Evolutionary conservation across 2,329 filamentous ascomycete genomes (phyloP), one percentile per base, ranked within the genome.

Genomic region (Fusarium kyushuense): DNA sequence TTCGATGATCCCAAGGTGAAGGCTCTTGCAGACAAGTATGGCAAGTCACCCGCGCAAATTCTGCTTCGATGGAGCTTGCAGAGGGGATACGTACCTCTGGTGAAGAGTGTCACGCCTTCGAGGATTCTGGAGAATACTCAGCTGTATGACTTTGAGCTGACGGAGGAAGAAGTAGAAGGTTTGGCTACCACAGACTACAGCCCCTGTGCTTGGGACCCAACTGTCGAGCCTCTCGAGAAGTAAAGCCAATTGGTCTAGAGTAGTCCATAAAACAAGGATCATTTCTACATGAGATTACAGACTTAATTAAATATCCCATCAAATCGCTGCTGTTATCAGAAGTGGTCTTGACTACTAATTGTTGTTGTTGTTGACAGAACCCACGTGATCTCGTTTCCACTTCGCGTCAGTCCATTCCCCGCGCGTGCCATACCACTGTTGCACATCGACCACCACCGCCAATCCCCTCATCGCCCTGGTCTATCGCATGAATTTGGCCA

Each of bases 31-130:
- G 82, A 90, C 72, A 94, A 93, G 80, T 87, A 96, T 76, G 84
- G 83, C 67, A 94, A 91, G 80, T 87, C 87, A 10, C 87, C 90
- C 61, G 90, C 92, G 12, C 94, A 97, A 83, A 81, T 97, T 12
- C 79, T 97, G 73, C 80, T 97, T 49, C 86, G 93, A 66, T 97
- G 93, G 86, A 92, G 91, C 70, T 78, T 97, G 78, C 92, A 97
- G 79, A 94, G 92, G 80, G 90, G 87, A 6, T 89, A 87, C 76
- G 84, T 92, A 33, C 91, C 91, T 45, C 80, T 94, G 63, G 90
- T 91, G 23, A 94, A 94, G 84, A 92, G 89, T 63, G 90, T 90
- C 49, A 90, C 87, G 6, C 84, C 88, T 0, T 86, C 84, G 30
- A 84, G 91, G 14, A 93, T 94, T 66, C 80, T 82, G 61, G 85